Conservation (phyloP, 2,329 filamentous ascomycete genomes). For the Coniella lustricola region DNA sequence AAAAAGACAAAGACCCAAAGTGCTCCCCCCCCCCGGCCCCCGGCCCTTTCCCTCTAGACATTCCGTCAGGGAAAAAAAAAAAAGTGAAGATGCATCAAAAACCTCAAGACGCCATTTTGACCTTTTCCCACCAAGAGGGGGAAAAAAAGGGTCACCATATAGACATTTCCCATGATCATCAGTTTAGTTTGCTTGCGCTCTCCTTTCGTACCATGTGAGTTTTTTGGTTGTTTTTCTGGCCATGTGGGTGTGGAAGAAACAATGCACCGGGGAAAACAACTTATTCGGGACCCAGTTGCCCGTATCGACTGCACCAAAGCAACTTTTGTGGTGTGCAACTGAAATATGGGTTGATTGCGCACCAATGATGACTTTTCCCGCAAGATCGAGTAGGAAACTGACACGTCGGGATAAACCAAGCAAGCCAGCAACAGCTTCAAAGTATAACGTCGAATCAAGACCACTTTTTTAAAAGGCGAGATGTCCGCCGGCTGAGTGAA, state of each 20-base stretch:
- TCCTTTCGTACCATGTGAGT: constrained; percentile 8
- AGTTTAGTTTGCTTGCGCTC: constrained; percentile 13
- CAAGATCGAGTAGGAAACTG: background rate
- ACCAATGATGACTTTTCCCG: background rate
- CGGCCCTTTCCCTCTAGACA: too few species aligned
- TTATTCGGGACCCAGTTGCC: background rate
- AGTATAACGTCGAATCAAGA: background rate
- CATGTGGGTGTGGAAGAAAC: background rate
- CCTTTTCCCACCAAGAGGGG: constrained; percentile 8
- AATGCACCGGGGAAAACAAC: background rate
- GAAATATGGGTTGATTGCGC: too few species aligned
- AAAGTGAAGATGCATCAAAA: constrained; percentile 3
- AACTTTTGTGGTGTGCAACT: too few species aligned
- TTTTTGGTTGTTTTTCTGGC: background rate
- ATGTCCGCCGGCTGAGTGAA: background rate
- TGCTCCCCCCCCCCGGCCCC: background rate
- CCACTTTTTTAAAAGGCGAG: background rate
- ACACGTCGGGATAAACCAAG: background rate
- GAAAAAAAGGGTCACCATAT: constrained; percentile 13
- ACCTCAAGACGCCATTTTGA: constrained; percentile 11
- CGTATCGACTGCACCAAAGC: background rate
- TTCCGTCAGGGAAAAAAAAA: too few species aligned
- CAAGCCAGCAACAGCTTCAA: background rate
- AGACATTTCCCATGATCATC: constrained; percentile 18
- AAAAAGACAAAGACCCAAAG: constrained; percentile 4